Conservation (phyloP, 2,329 filamentous ascomycete genomes). For the Ophiostoma pallidulum region DNA sequence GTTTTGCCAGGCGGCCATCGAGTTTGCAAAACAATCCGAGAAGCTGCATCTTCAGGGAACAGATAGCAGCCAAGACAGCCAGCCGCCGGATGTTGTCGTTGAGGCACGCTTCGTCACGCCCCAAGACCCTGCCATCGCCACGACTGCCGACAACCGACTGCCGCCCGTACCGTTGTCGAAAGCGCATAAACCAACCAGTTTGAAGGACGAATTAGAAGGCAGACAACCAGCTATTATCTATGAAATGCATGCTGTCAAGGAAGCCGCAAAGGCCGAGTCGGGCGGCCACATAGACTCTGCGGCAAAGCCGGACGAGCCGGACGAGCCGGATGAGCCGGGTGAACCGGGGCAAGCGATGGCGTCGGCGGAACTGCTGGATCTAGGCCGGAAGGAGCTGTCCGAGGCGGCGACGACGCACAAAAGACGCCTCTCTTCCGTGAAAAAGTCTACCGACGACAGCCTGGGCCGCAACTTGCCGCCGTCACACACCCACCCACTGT, state of each 20-base stretch:
- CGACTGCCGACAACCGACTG: slow-evolving; percentile 54
- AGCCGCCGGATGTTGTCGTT: slow-evolving; percentile 39
- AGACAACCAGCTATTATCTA: slow-evolving; percentile 5
- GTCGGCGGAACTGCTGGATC: not conserved
- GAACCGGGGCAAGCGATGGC: too few relatives aligned
- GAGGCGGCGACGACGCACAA: slow-evolving; percentile 28
- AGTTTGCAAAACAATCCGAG: slow-evolving; percentile 53
- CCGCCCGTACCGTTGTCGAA: slow-evolving; percentile 62
- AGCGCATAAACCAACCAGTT: slow-evolving; percentile 57
- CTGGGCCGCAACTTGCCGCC: slow-evolving; percentile 46
- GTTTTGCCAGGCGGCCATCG: slow-evolving; percentile 35
- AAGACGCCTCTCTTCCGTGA: not conserved
- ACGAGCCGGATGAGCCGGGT: too few relatives aligned
- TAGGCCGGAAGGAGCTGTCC: not conserved
- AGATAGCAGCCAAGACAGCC: slow-evolving; percentile 11
- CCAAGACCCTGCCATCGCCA: slow-evolving; percentile 62
- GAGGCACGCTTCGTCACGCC: slow-evolving; percentile 58
- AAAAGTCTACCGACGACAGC: slow-evolving; percentile 31
- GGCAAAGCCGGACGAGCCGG: not conserved
- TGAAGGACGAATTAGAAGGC: slow-evolving; percentile 41
- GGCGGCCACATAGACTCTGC: not conserved
- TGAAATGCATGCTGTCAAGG: not conserved
- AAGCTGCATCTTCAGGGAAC: slow-evolving; percentile 39
- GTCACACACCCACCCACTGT: slow-evolving; percentile 67
- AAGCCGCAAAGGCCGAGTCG: not conserved